Evolutionary conservation across 2,329 filamentous ascomycete species (phyloP).

Genomic region (Trichothecium roseum): DNA sequence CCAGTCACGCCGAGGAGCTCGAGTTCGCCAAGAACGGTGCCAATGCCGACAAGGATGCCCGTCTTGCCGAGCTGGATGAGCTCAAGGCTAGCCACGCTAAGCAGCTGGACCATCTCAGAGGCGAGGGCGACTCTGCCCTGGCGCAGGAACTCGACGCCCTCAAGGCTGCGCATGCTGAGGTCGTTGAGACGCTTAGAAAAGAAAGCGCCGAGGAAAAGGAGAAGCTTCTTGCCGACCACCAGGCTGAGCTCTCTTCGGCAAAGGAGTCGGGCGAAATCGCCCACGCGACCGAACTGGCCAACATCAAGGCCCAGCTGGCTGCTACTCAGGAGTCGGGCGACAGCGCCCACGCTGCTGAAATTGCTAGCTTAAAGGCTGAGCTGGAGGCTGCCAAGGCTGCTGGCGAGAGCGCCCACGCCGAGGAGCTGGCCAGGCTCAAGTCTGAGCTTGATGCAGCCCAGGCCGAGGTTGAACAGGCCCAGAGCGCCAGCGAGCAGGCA

Average conservation of each 20-base stretch:
- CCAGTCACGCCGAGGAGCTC: slow-evolving; percentile 48
- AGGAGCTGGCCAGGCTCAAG: slow-evolving; percentile 23
- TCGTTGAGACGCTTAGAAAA: slow-evolving; percentile 30
- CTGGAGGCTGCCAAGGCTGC: slow-evolving; percentile 18
- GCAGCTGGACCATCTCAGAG: slow-evolving; percentile 33
- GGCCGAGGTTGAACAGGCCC: slow-evolving; percentile 12
- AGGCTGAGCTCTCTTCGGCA: slow-evolving; percentile 17
- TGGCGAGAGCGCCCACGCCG: slow-evolving; percentile 17
- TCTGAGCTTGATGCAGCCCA: slow-evolving; percentile 15
- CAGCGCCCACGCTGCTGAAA: slow-evolving; percentile 22
- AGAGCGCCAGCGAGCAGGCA: slow-evolving; percentile 18
- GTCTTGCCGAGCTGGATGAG: slow-evolving; percentile 39
- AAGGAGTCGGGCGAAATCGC: slow-evolving; percentile 18
- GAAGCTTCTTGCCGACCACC: slow-evolving; percentile 16
- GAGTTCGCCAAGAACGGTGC: slow-evolving; percentile 43
- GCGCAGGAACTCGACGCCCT: slow-evolving; percentile 30
- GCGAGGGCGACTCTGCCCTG: slow-evolving; percentile 27
- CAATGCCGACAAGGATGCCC: slow-evolving; percentile 36
- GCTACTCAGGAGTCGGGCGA: slow-evolving; percentile 18
- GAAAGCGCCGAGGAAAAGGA: slow-evolving; percentile 28
- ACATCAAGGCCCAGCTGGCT: slow-evolving; percentile 17
- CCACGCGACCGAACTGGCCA: slow-evolving; percentile 20
- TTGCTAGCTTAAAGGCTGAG: slow-evolving; percentile 19
- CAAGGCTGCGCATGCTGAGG: slow-evolving; percentile 31
- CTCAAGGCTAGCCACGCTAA: slow-evolving; percentile 44